Conservation (phyloP, 257 asterid genomes). For the Anisodus acutangulus region DNA sequence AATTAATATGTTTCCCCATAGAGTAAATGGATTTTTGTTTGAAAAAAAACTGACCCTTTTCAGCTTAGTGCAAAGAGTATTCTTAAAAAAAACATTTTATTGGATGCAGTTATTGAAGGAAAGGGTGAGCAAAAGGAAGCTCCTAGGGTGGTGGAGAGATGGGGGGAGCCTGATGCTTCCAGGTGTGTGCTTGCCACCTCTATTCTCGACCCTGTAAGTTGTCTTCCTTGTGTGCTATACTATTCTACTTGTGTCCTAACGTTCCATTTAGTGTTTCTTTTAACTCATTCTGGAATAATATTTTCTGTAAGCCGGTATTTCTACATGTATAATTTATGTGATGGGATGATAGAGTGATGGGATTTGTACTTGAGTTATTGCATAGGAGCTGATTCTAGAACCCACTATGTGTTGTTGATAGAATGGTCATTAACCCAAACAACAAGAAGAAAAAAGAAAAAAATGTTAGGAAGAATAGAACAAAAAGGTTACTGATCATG, state of each 20-base stretch:
- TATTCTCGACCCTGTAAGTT: constrained; percentile 73
- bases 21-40: not conserved
- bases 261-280: too few relatives aligned
- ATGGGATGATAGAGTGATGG: too few relatives aligned
- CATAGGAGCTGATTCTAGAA: not conserved
- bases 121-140: constrained; percentile 52
- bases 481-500: too few relatives aligned
- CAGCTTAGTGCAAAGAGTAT: not conserved
- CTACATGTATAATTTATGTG: not conserved
- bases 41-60: not conserved
- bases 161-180: constrained; percentile 88
- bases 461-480: too few relatives aligned
- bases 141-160: constrained; percentile 72
- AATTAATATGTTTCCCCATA: not conserved
- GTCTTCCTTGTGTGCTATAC: too few relatives aligned
- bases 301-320: too few relatives aligned
- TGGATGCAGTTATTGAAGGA: constrained; percentile 65
- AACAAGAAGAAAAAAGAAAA: too few relatives aligned
- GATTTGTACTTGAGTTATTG: not conserved
- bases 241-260: too few relatives aligned
- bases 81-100: not conserved
- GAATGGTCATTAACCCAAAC: too few relatives aligned
- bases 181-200: constrained; percentile 74
- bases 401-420: not conserved
- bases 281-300: too few relatives aligned